Evolutionary conservation across 179 eudicot species (phyloP).

Genomic region (Corrigiola litoralis): DNA sequence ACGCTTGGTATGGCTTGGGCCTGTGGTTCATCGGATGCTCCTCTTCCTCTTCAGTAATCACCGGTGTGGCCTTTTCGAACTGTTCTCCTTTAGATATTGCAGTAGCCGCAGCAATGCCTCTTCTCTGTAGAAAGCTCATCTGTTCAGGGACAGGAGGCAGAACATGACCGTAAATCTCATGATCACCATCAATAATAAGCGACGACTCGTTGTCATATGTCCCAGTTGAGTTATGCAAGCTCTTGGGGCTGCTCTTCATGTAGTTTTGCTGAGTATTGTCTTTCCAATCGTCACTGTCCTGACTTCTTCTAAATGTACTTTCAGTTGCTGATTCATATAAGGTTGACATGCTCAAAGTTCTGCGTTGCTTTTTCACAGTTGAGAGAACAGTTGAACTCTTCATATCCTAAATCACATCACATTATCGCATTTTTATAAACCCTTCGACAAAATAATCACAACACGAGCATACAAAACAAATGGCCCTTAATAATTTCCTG

Average conservation of each 20-base stretch:
- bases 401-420: neutral
- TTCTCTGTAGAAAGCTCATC: neutral
- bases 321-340: constrained; percentile 18
- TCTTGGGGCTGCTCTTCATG: neutral
- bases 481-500: neutral
- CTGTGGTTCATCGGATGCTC: neutral
- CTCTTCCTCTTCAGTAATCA: neutral
- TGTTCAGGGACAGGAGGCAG: constrained; percentile 17
- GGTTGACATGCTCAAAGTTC: constrained; percentile 19
- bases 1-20: constrained; percentile 28
- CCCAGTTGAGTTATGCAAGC: neutral
- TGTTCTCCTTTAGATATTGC: neutral
- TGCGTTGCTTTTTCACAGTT: constrained; percentile 16
- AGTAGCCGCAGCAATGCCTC: neutral
- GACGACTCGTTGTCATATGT: constrained; percentile 10
- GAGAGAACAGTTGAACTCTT: constrained; percentile 15
- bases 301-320: neutral
- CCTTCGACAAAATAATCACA: neutral
- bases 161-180: neutral
- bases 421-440: neutral
- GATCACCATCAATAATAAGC: neutral
- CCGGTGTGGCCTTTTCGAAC: constrained; percentile 11
- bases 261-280: no score
- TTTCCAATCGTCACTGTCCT: neutral
- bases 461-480: neutral